These are phyloP conservation scores for Mesembryanthemum crystallinum DNA, from an alignment of 148 eudicot species.

Conservation along the genomic window DNA sequence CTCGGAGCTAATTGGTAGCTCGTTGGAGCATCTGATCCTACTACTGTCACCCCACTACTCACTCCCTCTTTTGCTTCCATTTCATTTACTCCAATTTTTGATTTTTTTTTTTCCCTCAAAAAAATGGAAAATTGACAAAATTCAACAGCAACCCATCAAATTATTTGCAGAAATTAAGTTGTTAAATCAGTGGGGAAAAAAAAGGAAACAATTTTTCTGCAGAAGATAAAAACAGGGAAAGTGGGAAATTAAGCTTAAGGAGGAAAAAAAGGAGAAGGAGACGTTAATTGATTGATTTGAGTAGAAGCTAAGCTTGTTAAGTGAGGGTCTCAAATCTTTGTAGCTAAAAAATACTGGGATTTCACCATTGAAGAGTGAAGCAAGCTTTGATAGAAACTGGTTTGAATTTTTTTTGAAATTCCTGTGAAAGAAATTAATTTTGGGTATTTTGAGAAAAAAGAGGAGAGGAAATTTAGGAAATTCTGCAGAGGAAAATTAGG, in stretches of 20 bases:
- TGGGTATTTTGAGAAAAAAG: slow-evolving; percentile 20
- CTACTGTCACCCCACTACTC: slow-evolving; percentile 73
- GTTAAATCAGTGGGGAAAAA: background rate
- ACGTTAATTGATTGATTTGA: slow-evolving; percentile 28
- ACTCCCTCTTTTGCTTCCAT: slow-evolving; percentile 56
- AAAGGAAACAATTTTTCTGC: background rate
- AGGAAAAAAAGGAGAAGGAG: background rate
- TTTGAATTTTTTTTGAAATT: slow-evolving; percentile 17
- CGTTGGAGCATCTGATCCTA: slow-evolving; percentile 91
- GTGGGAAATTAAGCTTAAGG: background rate
- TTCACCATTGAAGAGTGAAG: slow-evolving; percentile 27
- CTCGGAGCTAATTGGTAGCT: slow-evolving; percentile 74
- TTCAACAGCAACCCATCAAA: slow-evolving; percentile 16
- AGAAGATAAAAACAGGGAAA: background rate
- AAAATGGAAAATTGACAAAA: background rate
- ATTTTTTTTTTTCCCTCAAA: background rate
- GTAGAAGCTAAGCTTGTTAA: slow-evolving; percentile 38
- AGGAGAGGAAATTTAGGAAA: slow-evolving; percentile 4
- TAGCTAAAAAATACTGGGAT: slow-evolving; percentile 15
- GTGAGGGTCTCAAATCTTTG: slow-evolving; percentile 22
- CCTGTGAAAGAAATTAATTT: slow-evolving; percentile 17
- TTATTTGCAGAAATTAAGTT: slow-evolving; percentile 1
- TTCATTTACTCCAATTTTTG: slow-evolving; percentile 9
- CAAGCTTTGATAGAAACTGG: slow-evolving; percentile 17
- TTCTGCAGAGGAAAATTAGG: slow-evolving; percentile 34